These are phyloP conservation scores for Fonsecaea erecta DNA, from an alignment of 2,329 filamentous ascomycete species.

Conservation along the genomic window DNA sequence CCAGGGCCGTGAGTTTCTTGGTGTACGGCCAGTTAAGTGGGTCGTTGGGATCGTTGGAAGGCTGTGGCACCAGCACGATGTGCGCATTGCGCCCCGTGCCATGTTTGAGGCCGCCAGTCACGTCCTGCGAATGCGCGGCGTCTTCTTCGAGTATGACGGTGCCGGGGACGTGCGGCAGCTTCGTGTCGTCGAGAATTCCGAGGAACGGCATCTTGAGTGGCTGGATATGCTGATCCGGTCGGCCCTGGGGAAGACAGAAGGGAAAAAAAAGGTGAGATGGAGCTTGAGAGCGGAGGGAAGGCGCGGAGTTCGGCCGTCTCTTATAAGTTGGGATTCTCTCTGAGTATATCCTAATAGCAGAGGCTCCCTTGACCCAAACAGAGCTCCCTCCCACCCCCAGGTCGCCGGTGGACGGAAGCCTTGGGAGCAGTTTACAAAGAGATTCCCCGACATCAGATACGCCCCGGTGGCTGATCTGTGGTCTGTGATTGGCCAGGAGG, in stretches of 20 bases:
- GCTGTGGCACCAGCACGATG: slow-evolving; percentile 44
- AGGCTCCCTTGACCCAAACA: not conserved
- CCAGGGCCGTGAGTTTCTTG: slow-evolving; percentile 40
- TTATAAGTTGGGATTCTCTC: not conserved
- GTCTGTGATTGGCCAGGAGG: not conserved
- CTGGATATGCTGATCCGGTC: slow-evolving; percentile 8
- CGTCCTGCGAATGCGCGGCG: slow-evolving; percentile 20
- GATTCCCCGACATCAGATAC: not conserved
- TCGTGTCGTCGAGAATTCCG: slow-evolving; percentile 41
- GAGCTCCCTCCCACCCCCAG: not conserved
- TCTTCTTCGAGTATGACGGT: slow-evolving; percentile 39
- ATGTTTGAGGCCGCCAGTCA: slow-evolving; percentile 28
- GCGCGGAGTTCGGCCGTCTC: not conserved
- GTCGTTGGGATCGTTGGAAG: slow-evolving; percentile 47
- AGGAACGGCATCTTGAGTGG: slow-evolving; percentile 24
- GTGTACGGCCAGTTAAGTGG: slow-evolving; percentile 45
- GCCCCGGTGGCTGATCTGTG: not conserved
- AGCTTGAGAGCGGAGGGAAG: not conserved
- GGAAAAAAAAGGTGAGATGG: not conserved
- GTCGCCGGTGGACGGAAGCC: not conserved
- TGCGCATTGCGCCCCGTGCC: slow-evolving; percentile 32
- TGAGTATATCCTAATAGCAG: not conserved
- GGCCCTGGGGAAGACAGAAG: not conserved
- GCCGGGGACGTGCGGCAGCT: slow-evolving; percentile 41
- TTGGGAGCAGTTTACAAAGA: not conserved